These are phyloP conservation scores for Lactifluus volemus DNA, from an alignment of 768 basidiomycete genomes.

Conservation along the genomic window DNA sequence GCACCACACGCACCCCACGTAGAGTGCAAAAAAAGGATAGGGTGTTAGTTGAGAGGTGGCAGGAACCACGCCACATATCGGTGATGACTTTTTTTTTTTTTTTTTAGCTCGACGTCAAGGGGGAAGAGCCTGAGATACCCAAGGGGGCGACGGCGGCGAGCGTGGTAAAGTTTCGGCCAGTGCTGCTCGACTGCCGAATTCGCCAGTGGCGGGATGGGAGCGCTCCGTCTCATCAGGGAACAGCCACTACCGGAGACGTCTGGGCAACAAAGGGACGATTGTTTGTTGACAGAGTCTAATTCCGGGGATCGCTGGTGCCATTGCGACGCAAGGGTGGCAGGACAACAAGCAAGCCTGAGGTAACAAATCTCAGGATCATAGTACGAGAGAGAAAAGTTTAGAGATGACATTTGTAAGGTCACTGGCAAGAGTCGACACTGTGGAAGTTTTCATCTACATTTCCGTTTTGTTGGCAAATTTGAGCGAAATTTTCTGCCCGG, in stretches of 20 bases:
- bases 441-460: too few species aligned
- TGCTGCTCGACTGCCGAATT: neutral
- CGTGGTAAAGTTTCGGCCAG: neutral
- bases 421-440: too few species aligned
- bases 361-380: too few species aligned
- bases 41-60: too few species aligned
- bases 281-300: neutral
- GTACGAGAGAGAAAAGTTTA: too few species aligned
- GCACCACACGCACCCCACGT: neutral
- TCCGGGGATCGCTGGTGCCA: neutral
- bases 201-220: neutral
- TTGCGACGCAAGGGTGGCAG: too few species aligned
- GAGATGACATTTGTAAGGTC: too few species aligned
- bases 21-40: neutral
- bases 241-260: neutral
- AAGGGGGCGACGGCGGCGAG: neutral
- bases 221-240: neutral
- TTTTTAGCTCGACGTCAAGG: neutral
- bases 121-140: neutral
- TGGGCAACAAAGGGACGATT: too few species aligned
- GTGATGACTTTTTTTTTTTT: neutral
- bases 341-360: too few species aligned
- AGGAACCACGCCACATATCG: neutral
- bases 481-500: too few species aligned
- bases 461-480: too few species aligned